Percentiles rank a stretch among this genome's conserved stretches.
phyloP scores from a whole-genome alignment of 305 asterid genomes.

The Fraxinus greggii region DNA sequence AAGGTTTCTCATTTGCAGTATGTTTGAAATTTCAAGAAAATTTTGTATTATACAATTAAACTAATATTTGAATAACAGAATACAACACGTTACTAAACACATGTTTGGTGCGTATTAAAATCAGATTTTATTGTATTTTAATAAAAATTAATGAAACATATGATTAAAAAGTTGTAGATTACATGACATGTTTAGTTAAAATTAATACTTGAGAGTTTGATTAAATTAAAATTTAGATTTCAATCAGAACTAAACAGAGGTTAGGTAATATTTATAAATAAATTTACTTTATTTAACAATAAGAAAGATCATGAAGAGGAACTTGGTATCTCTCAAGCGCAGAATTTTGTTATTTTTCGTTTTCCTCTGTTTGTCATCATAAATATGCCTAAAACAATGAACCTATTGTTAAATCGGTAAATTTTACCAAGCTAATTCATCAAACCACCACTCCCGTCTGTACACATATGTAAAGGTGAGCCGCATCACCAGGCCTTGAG shows the following conservation, averaged over 20 bases:
- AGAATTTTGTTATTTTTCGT: neutral
- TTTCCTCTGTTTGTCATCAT: neutral
- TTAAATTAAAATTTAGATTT: no score
- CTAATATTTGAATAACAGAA: no score
- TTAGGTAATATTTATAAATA: no score
- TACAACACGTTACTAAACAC: neutral
- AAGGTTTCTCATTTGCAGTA: neutral
- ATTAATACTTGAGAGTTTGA: no score
- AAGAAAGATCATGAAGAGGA: neutral
- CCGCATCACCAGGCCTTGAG: neutral
- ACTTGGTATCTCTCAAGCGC: neutral
- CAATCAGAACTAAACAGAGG: no score
- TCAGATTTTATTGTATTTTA: no score
- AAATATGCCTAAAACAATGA: neutral
- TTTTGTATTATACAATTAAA: neutral
- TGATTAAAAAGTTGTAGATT: no score
- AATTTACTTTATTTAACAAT: neutral
- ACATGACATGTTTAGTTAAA: no score
- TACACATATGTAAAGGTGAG: neutral
- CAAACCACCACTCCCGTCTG: neutral
- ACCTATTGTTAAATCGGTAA: neutral
- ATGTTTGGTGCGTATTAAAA: no score
- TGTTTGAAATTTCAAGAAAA: neutral
- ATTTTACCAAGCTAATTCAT: neutral
- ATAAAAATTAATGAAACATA: no score